Percentiles rank a stretch among this genome's conserved stretches.
These are phyloP conservation scores for Ogataea methanolica DNA, from an alignment of 805 yeast genomes.

Conservation along the genomic window DNA sequence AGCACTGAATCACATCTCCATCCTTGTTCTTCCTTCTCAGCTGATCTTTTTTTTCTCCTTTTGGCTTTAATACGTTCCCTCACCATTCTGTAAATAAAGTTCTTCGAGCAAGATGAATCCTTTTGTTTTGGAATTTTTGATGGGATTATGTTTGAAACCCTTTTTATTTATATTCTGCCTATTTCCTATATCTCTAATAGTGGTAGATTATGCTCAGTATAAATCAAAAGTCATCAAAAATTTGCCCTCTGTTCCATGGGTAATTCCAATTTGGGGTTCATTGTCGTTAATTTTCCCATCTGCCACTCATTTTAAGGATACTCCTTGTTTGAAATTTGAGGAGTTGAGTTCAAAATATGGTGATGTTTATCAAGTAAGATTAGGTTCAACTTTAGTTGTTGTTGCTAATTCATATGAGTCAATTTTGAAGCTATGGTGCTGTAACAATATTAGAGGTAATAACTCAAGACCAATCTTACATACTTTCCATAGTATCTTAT, in stretches of 20 bases:
- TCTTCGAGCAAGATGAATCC: too few species aligned
- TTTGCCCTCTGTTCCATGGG: conserved; percentile 15
- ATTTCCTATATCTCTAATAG: too few species aligned
- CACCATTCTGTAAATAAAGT: too few species aligned
- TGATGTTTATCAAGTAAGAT: conserved; percentile 54
- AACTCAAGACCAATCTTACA: conserved; percentile 64
- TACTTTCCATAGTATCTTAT: conserved; percentile 63
- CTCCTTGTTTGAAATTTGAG: conserved; percentile 46
- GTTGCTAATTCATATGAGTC: conserved; percentile 65
- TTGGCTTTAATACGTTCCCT: too few species aligned
- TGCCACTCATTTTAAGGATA: conserved; percentile 10
- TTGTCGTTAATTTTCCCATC: conserved; percentile 23
- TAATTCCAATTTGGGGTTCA: conserved; percentile 25
- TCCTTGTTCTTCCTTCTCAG: too few species aligned
- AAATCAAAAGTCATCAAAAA: conserved; percentile 14
- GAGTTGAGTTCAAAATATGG: conserved; percentile 42
- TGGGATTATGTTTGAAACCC: too few species aligned
- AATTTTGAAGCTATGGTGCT: conserved; percentile 49
- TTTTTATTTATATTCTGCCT: too few species aligned
- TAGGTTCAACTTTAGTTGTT: conserved; percentile 54
- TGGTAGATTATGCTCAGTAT: too few species aligned
- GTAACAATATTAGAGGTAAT: conserved; percentile 40
- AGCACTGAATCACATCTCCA: too few species aligned
- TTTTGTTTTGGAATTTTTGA: too few species aligned
- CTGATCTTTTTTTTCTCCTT: too few species aligned